Conservation (phyloP, 148 eudicot species). For the Dysphania ambrosioides region DNA sequence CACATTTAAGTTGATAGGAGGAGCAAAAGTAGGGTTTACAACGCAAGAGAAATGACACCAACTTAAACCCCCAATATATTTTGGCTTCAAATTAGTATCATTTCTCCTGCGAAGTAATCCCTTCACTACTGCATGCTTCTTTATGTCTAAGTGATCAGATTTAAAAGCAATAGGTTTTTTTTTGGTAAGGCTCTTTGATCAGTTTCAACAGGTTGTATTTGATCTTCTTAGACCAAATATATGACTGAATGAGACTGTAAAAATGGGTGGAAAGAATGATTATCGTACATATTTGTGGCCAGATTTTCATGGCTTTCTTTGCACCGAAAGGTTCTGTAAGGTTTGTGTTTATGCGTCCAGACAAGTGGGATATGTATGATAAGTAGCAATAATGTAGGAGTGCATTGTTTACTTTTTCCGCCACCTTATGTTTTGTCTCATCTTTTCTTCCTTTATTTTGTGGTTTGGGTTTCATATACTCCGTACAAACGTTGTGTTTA, state of each 20-base stretch:
- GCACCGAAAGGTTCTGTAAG: neutral
- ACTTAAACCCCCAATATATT: neutral
- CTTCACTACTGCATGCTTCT: neutral
- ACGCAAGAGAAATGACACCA: constrained; percentile 3
- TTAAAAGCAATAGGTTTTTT: no score
- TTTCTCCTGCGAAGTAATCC: constrained; percentile 8
- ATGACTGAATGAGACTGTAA: no score
- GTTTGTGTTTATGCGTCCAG: neutral
- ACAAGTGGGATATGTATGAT: no score
- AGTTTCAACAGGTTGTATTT: no score
- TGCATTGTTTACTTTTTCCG: neutral
- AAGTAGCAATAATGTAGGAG: neutral
- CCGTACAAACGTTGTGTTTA: no score
- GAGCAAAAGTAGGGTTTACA: neutral
- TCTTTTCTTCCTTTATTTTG: no score
- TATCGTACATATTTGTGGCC: neutral
- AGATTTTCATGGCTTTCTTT: no score
- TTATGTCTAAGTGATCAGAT: neutral
- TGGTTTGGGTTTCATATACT: no score
- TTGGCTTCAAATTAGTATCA: neutral
- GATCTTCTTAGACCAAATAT: no score
- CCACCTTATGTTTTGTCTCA: no score
- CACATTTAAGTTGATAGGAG: neutral
- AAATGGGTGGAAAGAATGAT: neutral
- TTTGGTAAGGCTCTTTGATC: no score